Percentiles rank a stretch among this genome's conserved stretches.
Conservation (phyloP, 2,329 filamentous ascomycete genomes). For the Stagonosporopsis vannaccii region DNA sequence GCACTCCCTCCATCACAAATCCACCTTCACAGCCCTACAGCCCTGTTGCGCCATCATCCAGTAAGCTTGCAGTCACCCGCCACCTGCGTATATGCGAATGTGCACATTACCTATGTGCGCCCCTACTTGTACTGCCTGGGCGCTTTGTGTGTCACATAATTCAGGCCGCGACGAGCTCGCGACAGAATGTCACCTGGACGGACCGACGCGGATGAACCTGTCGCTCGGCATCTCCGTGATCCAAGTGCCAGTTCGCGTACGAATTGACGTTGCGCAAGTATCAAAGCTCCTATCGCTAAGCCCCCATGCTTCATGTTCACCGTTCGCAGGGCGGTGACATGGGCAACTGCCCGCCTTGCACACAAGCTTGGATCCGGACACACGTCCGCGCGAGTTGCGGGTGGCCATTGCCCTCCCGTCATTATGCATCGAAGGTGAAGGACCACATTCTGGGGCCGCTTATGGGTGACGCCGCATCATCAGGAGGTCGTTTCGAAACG, state of each 20-base stretch:
- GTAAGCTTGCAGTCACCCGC: conserved; percentile 10
- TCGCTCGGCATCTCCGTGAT: conserved; percentile 14
- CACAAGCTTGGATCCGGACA: conserved; percentile 9
- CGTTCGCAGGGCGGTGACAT: conserved; percentile 11
- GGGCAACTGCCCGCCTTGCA: conserved; percentile 12
- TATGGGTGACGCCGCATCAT: conserved; percentile 18
- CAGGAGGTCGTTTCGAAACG: conserved; percentile 13
- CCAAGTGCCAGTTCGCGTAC: conserved; percentile 10
- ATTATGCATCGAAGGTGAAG: conserved; percentile 12
- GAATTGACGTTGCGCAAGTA: conserved; percentile 21
- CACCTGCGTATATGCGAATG: conserved; percentile 15
- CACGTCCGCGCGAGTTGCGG: conserved; percentile 11
- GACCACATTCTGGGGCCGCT: conserved; percentile 11
- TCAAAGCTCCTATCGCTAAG: conserved; percentile 19
- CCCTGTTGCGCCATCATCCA: conserved; percentile 21
- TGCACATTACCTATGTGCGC: conserved; percentile 23
- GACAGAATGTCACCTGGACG: conserved; percentile 10
- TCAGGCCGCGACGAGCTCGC: conserved; percentile 5
- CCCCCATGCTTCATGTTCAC: conserved; percentile 13
- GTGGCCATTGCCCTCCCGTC: conserved; percentile 7
- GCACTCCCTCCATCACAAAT: conserved; percentile 13
- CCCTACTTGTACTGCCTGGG: conserved; percentile 23
- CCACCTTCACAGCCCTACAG: conserved; percentile 28
- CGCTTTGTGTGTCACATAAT: conserved; percentile 19
- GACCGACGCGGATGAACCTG: conserved; percentile 22